Percentiles rank a stretch among this genome's conserved stretches.
These are phyloP conservation scores for Aspergillus tanneri DNA, from an alignment of 2,329 filamentous ascomycete genomes.

Conservation along the genomic window DNA sequence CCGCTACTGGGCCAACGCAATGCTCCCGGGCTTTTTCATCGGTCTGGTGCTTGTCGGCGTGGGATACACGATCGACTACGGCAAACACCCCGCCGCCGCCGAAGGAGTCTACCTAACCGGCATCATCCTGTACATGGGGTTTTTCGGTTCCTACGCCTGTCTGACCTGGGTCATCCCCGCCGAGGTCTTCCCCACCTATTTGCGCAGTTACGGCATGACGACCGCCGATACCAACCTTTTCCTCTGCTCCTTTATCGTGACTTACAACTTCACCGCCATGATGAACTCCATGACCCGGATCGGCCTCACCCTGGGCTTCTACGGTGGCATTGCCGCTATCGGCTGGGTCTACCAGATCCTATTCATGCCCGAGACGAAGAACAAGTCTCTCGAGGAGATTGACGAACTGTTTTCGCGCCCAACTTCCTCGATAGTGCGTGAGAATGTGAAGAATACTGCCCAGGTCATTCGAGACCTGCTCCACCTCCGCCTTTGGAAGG, in stretches of 20 bases:
- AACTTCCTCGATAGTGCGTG: constrained; percentile 60
- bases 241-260: constrained; percentile 70
- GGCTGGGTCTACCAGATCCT: constrained; percentile 71
- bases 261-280: constrained; percentile 73
- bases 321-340: constrained; percentile 68
- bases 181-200: constrained; percentile 71
- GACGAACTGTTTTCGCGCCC: constrained; percentile 65
- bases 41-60: constrained; percentile 66
- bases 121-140: constrained; percentile 60
- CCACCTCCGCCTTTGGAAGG: constrained; percentile 48
- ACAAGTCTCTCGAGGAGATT: constrained; percentile 68
- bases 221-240: constrained; percentile 67
- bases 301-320: constrained; percentile 68
- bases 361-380: constrained; percentile 76
- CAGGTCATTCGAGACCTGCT: constrained; percentile 48
- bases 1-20: constrained; percentile 71
- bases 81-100: constrained; percentile 48
- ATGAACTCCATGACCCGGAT: constrained; percentile 65
- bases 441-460: constrained; percentile 53
- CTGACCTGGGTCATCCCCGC: constrained; percentile 66
- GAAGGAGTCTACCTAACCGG: constrained; percentile 66
- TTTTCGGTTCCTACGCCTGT: constrained; percentile 66
- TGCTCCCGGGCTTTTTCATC: constrained; percentile 70
- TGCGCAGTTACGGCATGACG: constrained; percentile 72
- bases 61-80: constrained; percentile 58